A percentile compares a stretch with the other conserved stretches of the same genome.
Evolutionary conservation across 1,139 yeast species (phyloP).

Genomic region (Saccharomycopsis phalli): DNA sequence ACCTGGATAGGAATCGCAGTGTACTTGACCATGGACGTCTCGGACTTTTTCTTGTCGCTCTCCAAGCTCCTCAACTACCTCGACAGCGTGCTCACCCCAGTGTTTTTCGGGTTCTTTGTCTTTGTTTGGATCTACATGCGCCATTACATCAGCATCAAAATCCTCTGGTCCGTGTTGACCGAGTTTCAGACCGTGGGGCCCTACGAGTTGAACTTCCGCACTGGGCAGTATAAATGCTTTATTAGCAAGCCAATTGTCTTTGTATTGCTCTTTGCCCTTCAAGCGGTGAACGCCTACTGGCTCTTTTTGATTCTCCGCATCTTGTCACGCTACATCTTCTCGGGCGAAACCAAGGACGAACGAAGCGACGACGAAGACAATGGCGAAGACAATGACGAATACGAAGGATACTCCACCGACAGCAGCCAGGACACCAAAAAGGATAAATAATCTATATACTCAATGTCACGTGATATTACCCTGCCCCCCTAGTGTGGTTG

Average conservation of each 20-base stretch:
- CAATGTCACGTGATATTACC: no score
- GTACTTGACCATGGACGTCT: slow-evolving; percentile 90
- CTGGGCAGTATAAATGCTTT: slow-evolving; percentile 94
- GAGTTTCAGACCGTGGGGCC: slow-evolving; percentile 82
- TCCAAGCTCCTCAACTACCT: slow-evolving; percentile 82
- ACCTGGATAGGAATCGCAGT: slow-evolving; percentile 92
- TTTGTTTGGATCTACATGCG: slow-evolving; percentile 78
- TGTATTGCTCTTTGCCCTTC: slow-evolving; percentile 65
- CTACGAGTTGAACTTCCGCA: slow-evolving; percentile 73
- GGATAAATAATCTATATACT: slow-evolving; percentile 1
- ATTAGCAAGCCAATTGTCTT: slow-evolving; percentile 89
- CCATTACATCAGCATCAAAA: slow-evolving; percentile 71
- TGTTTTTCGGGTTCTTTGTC: slow-evolving; percentile 62
- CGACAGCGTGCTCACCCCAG: slow-evolving; percentile 54
- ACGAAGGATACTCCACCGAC: slow-evolving; percentile 17
- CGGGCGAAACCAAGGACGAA: slow-evolving; percentile 64
- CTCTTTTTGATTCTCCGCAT: slow-evolving; percentile 72
- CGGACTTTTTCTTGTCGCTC: slow-evolving; percentile 78
- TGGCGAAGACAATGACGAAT: slow-evolving; percentile 10
- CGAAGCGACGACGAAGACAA: slow-evolving; percentile 83
- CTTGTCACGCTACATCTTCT: slow-evolving; percentile 47
- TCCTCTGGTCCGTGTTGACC: slow-evolving; percentile 81
- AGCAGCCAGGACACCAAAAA: slow-evolving; percentile 6
- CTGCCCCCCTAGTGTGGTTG: no score
- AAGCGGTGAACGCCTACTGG: slow-evolving; percentile 84